Base-by-base conservation (phyloP, 169 alveolate species). In the Sarcocystis neurona region DNA sequence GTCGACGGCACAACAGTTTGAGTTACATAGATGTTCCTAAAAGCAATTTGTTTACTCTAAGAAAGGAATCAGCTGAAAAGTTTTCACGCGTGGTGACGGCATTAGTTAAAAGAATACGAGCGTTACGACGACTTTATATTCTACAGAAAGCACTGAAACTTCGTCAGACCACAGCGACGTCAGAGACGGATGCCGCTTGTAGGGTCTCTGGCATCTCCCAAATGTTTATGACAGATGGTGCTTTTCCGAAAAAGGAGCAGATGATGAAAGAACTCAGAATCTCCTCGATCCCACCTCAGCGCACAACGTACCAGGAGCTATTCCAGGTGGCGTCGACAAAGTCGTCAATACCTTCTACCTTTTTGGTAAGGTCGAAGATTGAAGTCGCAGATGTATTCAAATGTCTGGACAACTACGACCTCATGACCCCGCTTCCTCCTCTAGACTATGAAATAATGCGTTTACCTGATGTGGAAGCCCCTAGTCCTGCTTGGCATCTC, bases 401-500 rank as follows among this genome's bases (percentile, higher is more conserved):
- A 44, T 72, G 82, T 37, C 58, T 72, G 32, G 46, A 72, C 37
- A 56, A 72, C 23, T 72, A 72, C 82, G 43, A 27, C 56, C 10
- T 6, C 41, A 2, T 72, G 10, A 39, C 41, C 23, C 82, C 82
- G 60, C 37, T 72, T 37, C 56, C 82, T 3, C 82, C 37, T 27
- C 5, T 44, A 10, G 48, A 44, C 56, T 72, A 41, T 39, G 50
- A 72, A 32, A 44, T 72, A 34, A 44, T 72, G 82, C 58, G 60
- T 18, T 20, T 72, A 56, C 82, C 27, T 1, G 60, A 72, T 27
- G 20, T n/a, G 23, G n/a, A 48, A 12, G 32, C n/a, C 56, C 82
- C 82, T n/a, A 37, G n/a, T 37, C 5, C 60, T 10, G 82, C 82
- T 39, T 72, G 82, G 82, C 82, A 41, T 56, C 82, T 72, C 10